Evolutionary conservation across 805 yeast genomes (phyloP), one percentile per base, ranked within the genome.

Genomic region (Ogataea saltuana): DNA sequence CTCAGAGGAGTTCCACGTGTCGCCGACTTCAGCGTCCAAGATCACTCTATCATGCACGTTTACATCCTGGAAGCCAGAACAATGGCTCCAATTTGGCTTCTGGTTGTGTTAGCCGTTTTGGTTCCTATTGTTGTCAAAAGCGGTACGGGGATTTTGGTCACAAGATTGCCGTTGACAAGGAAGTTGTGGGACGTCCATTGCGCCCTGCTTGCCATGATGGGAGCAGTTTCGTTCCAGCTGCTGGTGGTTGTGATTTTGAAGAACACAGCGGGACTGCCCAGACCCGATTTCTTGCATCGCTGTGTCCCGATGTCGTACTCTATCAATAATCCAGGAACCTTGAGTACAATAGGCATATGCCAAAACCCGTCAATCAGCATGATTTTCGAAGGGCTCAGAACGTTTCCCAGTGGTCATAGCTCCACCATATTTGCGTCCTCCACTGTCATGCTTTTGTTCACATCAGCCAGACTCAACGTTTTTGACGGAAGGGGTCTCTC

Each of bases 391-490:
- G 83, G 83, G 1, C 74, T 76, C 54, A 67, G 80, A 49, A 73
- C 80, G 20, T 76, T 80, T 36, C 83, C 83, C 2, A 75, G 80
- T 37, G 83, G 81, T 1, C 83, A 78, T 54, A 68, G 82, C 0
- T 65, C 79, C 7, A 65, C 76, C 5, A 63, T 76, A 17, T 77
- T 77, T 51, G 67, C 80, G 1, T 72, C 81, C 1, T 64, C 70
- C 45, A 64, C 68, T 1, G 56, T 67, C 15, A 56, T 67, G 21
- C 54, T 64, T 17, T 58, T 71, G 17, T 63, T 68, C 49, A 43
- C 63, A 9, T 53, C 68, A 4, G 68, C 68, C 0, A 64, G 63
- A 41, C 47, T 65, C 28, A 64, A 63, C 40, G 53, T 67, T 2
- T 67, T 67, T 48, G 72, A 67, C 43, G 58, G 58, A 6, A 54